phyloP scores from a whole-genome alignment of 345 rosid species.

The Leavenworthia alabamica region DNA sequence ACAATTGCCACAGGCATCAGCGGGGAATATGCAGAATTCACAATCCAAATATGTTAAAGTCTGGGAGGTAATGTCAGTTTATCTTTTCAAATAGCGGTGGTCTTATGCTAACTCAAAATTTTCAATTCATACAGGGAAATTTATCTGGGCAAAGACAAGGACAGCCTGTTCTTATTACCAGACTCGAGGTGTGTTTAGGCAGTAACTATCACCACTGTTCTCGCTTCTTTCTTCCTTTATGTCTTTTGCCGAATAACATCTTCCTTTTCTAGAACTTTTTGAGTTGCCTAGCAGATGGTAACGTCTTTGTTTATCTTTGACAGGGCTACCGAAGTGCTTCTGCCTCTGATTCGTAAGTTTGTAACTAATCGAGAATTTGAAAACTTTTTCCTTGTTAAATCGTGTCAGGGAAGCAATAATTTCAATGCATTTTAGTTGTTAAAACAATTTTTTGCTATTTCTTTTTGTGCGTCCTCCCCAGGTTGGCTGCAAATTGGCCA shows the following conservation, averaged over 20 bases:
- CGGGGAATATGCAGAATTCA: slow-evolving; percentile 59
- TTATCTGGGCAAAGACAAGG: slow-evolving; percentile 94
- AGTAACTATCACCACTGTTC: background rate
- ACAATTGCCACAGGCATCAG: slow-evolving; percentile 64
- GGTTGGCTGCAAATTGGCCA: slow-evolving; percentile 99
- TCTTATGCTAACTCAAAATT: background rate
- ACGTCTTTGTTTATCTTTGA: slow-evolving; percentile 26
- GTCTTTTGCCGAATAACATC: slow-evolving; percentile 1
- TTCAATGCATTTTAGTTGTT: slow-evolving; percentile 1
- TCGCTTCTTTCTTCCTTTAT: background rate
- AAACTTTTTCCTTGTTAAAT: background rate
- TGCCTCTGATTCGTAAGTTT: slow-evolving; percentile 85
- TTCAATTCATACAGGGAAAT: slow-evolving; percentile 58
- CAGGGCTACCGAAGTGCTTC: slow-evolving; percentile 93
- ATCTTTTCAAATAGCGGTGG: background rate
- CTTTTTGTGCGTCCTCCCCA: slow-evolving; percentile 31
- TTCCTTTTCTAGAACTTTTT: background rate
- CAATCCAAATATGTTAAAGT: slow-evolving; percentile 86
- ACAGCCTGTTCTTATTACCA: slow-evolving; percentile 94
- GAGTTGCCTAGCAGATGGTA: slow-evolving; percentile 4
- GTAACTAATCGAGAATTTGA: background rate
- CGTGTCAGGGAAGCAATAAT: background rate
- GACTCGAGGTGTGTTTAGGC: slow-evolving; percentile 63
- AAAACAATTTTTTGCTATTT: background rate
- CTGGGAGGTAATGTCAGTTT: slow-evolving; percentile 77